Base-by-base conservation (phyloP, 2,329 filamentous ascomycete genomes). In the Alternaria infectoria region DNA sequence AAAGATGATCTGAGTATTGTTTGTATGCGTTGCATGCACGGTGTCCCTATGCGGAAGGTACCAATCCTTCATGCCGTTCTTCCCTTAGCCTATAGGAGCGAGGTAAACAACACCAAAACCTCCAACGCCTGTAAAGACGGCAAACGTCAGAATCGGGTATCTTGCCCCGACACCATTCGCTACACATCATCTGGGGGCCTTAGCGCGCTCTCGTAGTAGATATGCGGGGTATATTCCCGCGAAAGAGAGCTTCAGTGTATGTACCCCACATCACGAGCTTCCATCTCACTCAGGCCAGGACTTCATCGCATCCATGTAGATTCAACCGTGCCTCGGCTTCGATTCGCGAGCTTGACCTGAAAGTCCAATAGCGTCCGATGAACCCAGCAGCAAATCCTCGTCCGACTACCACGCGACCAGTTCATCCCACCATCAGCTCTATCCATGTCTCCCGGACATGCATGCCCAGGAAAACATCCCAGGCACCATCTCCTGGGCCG, bases 231-330 rank as follows among this genome's bases (percentile, higher is more conserved):
- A 36, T 44, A 44, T 52, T 36, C 49, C 28, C 28, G 49, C 49
- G 49, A 52, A 52, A 36, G 28, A 21, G 21, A 52, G 28, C 12
- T 36, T 7, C 28, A 6, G 21, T 52, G 54, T 46, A 56, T 56
- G 54, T 17, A 56, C 54, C 54, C 54, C 54, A 56, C 25, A 46
- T 56, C 54, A 56, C 54, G 54, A 56, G 52, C 44, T 32, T 15
- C 9, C 43, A 19, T 56, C 43, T 4, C 25, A 15, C 19, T 26
- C 25, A 46, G 10, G 44, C 23, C 9, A n/a, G 15, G 30, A 46
- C 21, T 32, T 56, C 17, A 43, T 56, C 21, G 17, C 43, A 47
- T 56, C 17, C 43, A 56, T 47, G 21, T n/a, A n/a, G 19, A 46
- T n/a, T 32, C 19, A 56, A 47, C 19, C n/a, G 15, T 47, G 54